Evolutionary conservation across 2,329 filamentous ascomycete genomes (phyloP).

Genomic region (Chaetomium sp.): DNA sequence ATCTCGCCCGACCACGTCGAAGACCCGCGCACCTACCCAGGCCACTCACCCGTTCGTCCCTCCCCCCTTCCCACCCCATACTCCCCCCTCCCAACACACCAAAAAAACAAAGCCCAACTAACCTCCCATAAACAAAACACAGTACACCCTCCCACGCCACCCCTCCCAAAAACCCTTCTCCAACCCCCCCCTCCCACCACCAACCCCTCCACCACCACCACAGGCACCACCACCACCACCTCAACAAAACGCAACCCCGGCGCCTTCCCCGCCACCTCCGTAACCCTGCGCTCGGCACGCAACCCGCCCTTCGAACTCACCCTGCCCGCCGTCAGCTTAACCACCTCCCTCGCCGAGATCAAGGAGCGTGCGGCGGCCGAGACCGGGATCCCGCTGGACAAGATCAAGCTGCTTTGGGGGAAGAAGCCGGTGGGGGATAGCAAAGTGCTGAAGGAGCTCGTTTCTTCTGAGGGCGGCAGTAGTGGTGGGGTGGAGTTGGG

Average conservation of each 20-base stretch:
- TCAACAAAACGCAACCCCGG: neutral
- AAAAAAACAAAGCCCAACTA: neutral
- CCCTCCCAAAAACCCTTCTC: conserved; percentile 25
- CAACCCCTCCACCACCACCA: neutral
- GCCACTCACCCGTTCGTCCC: conserved; percentile 70
- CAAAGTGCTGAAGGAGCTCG: conserved; percentile 74
- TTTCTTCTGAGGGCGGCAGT: conserved; percentile 52
- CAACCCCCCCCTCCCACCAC: conserved; percentile 18
- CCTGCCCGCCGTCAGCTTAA: conserved; percentile 62
- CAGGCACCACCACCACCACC: neutral
- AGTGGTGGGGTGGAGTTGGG: conserved; percentile 68
- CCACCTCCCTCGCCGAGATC: conserved; percentile 76
- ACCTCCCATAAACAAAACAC: neutral
- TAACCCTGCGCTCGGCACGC: conserved; percentile 56
- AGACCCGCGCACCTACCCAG: conserved; percentile 76
- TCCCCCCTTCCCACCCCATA: conserved; percentile 21
- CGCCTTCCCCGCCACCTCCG: conserved; percentile 2
- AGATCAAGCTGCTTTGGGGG: conserved; percentile 82
- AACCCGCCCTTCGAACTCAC: conserved; percentile 68
- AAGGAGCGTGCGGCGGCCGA: conserved; percentile 69
- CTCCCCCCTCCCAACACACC: neutral
- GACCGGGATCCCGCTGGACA: conserved; percentile 67
- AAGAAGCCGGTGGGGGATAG: conserved; percentile 82
- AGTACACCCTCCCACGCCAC: conserved; percentile 34
- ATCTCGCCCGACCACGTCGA: conserved; percentile 89